Evolutionary conservation across 305 asterid species (phyloP).

Genomic region (Ruellia speciosa): DNA sequence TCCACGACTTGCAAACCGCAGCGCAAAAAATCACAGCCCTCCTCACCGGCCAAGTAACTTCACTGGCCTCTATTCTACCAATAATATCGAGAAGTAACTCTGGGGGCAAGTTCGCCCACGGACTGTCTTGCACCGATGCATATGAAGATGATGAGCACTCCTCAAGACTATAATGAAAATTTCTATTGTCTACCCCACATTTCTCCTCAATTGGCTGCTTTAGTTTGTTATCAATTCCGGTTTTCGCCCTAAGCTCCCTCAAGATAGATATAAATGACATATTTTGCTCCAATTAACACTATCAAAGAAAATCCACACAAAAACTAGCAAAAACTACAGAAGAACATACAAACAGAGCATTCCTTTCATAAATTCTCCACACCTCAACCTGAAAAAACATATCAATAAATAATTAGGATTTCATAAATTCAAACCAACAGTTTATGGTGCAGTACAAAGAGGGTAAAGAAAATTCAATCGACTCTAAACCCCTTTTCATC

Average conservation of each 20-base stretch:
- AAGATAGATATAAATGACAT: slow-evolving; percentile 38
- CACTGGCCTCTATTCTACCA: slow-evolving; percentile 41
- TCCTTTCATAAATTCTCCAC: background rate
- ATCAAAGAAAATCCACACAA: background rate
- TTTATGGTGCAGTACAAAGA: too few relatives aligned
- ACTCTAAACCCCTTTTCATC: background rate
- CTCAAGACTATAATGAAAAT: slow-evolving; percentile 30
- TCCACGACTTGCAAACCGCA: slow-evolving; percentile 68
- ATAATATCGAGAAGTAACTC: slow-evolving; percentile 16
- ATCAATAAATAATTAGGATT: background rate
- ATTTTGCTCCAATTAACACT: slow-evolving; percentile 17
- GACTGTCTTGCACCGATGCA: slow-evolving; percentile 1
- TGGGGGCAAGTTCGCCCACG: background rate
- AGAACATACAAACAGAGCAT: background rate
- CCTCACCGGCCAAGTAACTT: slow-evolving; percentile 53
- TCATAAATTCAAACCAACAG: too few relatives aligned
- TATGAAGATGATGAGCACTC: slow-evolving; percentile 23
- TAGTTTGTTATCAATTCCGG: slow-evolving; percentile 25
- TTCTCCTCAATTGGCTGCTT: slow-evolving; percentile 22
- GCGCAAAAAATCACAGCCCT: slow-evolving; percentile 57
- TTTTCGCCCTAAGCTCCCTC: slow-evolving; percentile 29
- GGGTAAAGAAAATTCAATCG: too few relatives aligned
- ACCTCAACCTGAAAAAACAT: slow-evolving; percentile 20
- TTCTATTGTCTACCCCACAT: slow-evolving; percentile 23
- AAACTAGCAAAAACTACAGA: background rate